phyloP scores from a whole-genome alignment of 257 asterid species.

The Petunia secreta region DNA sequence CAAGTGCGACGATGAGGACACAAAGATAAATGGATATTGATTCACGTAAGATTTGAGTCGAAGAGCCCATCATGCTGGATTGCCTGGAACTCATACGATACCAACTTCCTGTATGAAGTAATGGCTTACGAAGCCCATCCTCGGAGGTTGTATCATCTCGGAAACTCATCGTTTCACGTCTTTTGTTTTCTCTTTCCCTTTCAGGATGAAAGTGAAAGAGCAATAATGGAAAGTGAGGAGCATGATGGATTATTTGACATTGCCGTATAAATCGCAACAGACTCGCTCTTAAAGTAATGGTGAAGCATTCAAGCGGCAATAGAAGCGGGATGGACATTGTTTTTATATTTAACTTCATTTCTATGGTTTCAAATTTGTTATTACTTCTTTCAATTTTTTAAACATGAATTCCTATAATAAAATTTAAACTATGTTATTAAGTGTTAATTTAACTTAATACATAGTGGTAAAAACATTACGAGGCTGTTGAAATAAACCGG shows the following conservation, averaged over 20 bases:
- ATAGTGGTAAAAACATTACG: no score
- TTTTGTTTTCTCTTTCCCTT: not conserved
- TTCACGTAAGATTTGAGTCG: slow-evolving; percentile 58
- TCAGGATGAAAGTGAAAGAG: not conserved
- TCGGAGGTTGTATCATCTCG: slow-evolving; percentile 47
- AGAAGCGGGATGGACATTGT: not conserved
- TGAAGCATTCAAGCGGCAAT: not conserved
- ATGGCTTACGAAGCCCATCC: slow-evolving; percentile 85
- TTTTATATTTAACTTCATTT: not conserved
- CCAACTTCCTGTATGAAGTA: slow-evolving; percentile 91
- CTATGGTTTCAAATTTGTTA: not conserved
- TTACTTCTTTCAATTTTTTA: not conserved
- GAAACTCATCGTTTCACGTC: slow-evolving; percentile 40
- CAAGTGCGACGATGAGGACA: slow-evolving; percentile 73
- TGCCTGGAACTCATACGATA: slow-evolving; percentile 70
- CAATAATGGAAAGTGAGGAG: not conserved
- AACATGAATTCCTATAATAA: no score
- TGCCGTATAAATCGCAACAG: not conserved
- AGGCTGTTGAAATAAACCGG: no score
- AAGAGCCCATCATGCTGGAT: slow-evolving; percentile 65
- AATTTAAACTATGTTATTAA: no score
- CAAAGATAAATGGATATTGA: slow-evolving; percentile 77
- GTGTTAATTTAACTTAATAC: no score
- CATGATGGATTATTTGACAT: not conserved
- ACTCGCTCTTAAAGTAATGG: slow-evolving; percentile 11